Evolutionary conservation across 768 basidiomycete genomes (phyloP).

Genomic region (Xerocomus spinulosus): DNA sequence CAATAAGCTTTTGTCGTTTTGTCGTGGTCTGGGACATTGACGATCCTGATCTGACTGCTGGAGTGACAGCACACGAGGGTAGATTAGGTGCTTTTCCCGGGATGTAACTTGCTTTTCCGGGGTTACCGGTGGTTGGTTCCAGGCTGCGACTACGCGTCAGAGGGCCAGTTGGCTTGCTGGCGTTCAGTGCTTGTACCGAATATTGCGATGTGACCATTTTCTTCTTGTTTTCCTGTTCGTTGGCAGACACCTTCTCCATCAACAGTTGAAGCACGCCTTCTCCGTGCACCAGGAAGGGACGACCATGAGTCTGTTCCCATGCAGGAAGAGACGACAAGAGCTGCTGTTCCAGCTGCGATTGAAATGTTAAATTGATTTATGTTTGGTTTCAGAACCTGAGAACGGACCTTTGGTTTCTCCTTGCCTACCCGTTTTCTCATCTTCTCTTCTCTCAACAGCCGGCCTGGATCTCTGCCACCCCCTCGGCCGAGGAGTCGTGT

Average conservation of each 20-base stretch:
- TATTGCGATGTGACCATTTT: conserved; percentile 38
- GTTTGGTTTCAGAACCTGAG: background rate
- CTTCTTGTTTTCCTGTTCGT: conserved; percentile 78
- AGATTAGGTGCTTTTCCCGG: conserved; percentile 30
- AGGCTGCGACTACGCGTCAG: conserved; percentile 26
- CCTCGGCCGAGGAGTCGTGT: conserved; percentile 77
- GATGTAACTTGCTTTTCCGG: conserved; percentile 21
- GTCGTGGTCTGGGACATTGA: conserved; percentile 44
- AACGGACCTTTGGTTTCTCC: conserved; percentile 82
- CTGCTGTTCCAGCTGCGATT: conserved; percentile 86
- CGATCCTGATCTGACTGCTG: conserved; percentile 51
- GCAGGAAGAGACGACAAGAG: conserved; percentile 69
- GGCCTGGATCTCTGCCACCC: conserved; percentile 69
- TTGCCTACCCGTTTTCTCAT: conserved; percentile 91
- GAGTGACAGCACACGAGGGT: conserved; percentile 43
- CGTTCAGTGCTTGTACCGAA: conserved; percentile 28
- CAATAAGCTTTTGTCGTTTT: conserved; percentile 58
- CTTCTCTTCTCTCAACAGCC: conserved; percentile 91
- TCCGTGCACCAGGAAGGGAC: conserved; percentile 81
- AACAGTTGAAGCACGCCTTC: conserved; percentile 76
- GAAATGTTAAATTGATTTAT: background rate
- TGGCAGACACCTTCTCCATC: conserved; percentile 63
- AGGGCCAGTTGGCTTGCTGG: conserved; percentile 12
- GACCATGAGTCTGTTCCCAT: conserved; percentile 78
- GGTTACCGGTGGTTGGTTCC: conserved; percentile 17